phyloP scores from a whole-genome alignment of 2,329 filamentous ascomycete genomes.

The Hymenoscyphus salicellus region DNA sequence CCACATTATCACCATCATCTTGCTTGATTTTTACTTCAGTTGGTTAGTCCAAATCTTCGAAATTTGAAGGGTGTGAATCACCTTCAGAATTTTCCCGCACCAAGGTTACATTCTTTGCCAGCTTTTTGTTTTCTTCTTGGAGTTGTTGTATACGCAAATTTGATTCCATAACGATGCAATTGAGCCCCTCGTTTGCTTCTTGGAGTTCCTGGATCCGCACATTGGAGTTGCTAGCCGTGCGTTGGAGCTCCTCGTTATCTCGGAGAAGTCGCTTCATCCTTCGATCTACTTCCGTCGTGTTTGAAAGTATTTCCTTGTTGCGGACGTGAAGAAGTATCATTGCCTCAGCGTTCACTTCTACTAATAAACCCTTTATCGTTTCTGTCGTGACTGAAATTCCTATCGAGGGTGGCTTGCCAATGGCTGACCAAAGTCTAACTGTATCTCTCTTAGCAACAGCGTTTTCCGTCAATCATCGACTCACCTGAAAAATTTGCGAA shows the following conservation, averaged over 20 bases:
- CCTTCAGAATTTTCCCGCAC: neutral
- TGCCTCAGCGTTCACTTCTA: neutral
- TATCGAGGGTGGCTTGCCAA: slow-evolving; percentile 5
- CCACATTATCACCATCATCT: neutral
- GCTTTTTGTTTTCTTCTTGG: neutral
- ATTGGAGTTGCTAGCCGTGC: too few species aligned
- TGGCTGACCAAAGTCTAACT: neutral
- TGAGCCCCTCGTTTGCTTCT: too few species aligned
- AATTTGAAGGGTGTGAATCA: neutral
- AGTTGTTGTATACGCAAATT: neutral
- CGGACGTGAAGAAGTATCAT: neutral
- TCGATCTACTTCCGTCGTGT: neutral
- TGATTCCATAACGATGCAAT: too few species aligned
- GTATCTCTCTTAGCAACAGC: neutral
- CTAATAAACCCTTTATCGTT: neutral
- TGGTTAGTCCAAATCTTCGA: neutral
- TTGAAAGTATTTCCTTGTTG: neutral
- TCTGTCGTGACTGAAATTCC: neutral
- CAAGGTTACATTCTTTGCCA: neutral
- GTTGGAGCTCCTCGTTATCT: too few species aligned
- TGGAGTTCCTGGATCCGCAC: too few species aligned
- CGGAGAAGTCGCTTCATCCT: too few species aligned
- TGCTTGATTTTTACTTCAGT: neutral
- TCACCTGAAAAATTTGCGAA: too few species aligned
- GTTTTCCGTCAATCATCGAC: too few species aligned